These are phyloP conservation scores for Beta vulgaris DNA, from an alignment of 148 eudicot genomes.

Conservation along the genomic window DNA sequence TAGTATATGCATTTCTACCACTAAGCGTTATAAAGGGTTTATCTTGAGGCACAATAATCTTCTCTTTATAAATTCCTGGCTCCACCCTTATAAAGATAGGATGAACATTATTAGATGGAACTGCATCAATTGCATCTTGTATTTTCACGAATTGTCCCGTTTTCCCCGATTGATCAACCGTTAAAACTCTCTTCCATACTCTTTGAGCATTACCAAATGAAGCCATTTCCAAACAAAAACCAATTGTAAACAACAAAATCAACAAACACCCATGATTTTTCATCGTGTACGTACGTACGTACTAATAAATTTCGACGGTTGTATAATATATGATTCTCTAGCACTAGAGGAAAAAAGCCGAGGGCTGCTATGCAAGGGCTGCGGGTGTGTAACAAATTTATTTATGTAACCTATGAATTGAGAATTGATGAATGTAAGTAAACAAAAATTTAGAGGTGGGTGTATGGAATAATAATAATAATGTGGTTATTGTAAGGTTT, in stretches of 20 bases:
- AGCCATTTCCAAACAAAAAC: background rate
- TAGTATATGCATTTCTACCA: constrained; percentile 28
- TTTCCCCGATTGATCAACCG: constrained; percentile 35
- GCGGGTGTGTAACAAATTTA: background rate
- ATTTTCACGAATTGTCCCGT: constrained; percentile 30
- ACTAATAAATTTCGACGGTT: background rate
- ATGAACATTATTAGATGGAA: constrained; percentile 31
- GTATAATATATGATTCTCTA: background rate
- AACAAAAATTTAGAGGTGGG: background rate
- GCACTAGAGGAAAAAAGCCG: too few relatives aligned
- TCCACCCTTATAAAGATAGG: constrained; percentile 38
- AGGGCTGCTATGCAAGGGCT: too few relatives aligned
- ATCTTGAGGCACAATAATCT: constrained; percentile 30
- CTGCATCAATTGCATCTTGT: constrained; percentile 39
- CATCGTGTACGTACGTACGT: background rate
- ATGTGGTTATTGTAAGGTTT: constrained; percentile 6
- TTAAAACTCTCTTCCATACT: constrained; percentile 19
- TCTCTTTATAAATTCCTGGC: constrained; percentile 38
- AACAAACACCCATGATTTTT: background rate
- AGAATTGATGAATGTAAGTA: background rate
- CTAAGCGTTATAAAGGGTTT: constrained; percentile 37
- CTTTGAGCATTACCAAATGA: background rate
- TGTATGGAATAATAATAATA: background rate
- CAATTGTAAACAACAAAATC: background rate
- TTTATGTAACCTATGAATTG: too few relatives aligned